A percentile compares a stretch with the other conserved stretches of the same genome.
Evolutionary conservation across 805 yeast genomes (phyloP).

Genomic region (Suhomyces xylopsoci): DNA sequence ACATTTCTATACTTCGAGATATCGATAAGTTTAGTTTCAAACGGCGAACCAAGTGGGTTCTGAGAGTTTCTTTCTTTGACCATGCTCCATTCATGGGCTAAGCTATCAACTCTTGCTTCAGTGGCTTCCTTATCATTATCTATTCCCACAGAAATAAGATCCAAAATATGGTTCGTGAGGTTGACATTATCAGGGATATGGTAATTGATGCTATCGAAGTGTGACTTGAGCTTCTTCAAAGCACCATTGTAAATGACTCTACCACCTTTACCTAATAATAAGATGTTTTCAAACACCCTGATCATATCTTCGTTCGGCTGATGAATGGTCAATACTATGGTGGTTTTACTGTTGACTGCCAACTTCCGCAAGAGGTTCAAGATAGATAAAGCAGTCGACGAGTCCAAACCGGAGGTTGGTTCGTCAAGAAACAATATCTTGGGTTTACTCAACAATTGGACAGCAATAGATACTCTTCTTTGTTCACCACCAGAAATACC

Average conservation of each 20-base stretch:
- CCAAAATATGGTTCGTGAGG: constrained; percentile 21
- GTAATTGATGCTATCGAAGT: constrained; percentile 12
- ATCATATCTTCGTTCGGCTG: constrained; percentile 26
- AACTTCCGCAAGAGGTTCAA: constrained; percentile 15
- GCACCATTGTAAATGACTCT: constrained; percentile 21
- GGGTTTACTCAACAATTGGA: constrained; percentile 24
- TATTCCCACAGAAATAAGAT: constrained; percentile 44
- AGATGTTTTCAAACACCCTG: constrained; percentile 16
- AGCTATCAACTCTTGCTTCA: constrained; percentile 18
- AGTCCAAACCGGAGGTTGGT: constrained; percentile 28
- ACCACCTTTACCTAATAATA: constrained; percentile 24
- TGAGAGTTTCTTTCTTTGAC: background rate
- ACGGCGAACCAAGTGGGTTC: background rate
- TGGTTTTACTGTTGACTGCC: constrained; percentile 18
- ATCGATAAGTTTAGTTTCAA: background rate
- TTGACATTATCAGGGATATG: constrained; percentile 13
- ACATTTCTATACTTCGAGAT: background rate
- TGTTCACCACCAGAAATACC: constrained; percentile 30
- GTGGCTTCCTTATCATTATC: constrained; percentile 24
- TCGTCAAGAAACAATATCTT: constrained; percentile 25
- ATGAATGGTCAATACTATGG: constrained; percentile 23
- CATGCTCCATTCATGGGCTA: constrained; percentile 28
- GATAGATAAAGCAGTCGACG: constrained; percentile 21
- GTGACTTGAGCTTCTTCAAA: constrained; percentile 4
- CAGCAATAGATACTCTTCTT: constrained; percentile 27